Conservation (phyloP, 164 flowering plant species). For the Akebia trifoliata region DNA sequence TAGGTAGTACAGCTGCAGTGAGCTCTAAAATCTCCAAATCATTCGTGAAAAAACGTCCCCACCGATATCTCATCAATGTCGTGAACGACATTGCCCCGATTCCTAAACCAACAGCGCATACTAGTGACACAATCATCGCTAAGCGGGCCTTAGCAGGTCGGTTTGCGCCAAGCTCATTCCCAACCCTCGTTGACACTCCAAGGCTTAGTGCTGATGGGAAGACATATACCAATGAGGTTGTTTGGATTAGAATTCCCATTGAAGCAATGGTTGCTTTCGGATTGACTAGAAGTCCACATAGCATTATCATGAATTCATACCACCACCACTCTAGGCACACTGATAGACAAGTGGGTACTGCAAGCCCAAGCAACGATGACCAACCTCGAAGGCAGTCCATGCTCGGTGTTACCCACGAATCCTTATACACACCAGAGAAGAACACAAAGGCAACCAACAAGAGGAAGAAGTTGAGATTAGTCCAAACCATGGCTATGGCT, state of each 20-base stretch:
- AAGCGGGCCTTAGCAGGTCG: constrained; percentile 70
- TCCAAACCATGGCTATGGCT: constrained; percentile 83
- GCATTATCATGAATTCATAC: constrained; percentile 90
- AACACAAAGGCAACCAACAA: constrained; percentile 43
- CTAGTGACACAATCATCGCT: constrained; percentile 55
- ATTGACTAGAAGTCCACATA: constrained; percentile 71
- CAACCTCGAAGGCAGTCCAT: constrained; percentile 76
- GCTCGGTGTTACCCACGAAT: constrained; percentile 80
- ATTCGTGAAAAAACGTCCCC: constrained; percentile 76
- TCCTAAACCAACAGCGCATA: constrained; percentile 56
- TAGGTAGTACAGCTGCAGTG: constrained; percentile 70
- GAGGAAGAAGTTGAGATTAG: constrained; percentile 65
- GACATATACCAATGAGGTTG: constrained; percentile 80
- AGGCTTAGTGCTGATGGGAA: constrained; percentile 82
- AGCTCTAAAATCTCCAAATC: constrained; percentile 65
- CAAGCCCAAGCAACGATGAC: constrained; percentile 65
- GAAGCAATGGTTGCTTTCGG: constrained; percentile 87
- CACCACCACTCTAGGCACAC: constrained; percentile 99
- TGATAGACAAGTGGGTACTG: constrained; percentile 76
- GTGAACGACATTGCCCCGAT: constrained; percentile 66
- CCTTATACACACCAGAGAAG: constrained; percentile 66
- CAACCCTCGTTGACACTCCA: constrained; percentile 81
- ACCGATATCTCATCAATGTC: constrained; percentile 58
- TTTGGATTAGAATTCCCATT: constrained; percentile 92
- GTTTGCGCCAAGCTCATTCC: constrained; percentile 81